Percentiles rank a stretch among this genome's conserved stretches.
These are phyloP conservation scores for Euphorbia pulcherrima DNA, from an alignment of 345 rosid species.

Conservation along the genomic window DNA sequence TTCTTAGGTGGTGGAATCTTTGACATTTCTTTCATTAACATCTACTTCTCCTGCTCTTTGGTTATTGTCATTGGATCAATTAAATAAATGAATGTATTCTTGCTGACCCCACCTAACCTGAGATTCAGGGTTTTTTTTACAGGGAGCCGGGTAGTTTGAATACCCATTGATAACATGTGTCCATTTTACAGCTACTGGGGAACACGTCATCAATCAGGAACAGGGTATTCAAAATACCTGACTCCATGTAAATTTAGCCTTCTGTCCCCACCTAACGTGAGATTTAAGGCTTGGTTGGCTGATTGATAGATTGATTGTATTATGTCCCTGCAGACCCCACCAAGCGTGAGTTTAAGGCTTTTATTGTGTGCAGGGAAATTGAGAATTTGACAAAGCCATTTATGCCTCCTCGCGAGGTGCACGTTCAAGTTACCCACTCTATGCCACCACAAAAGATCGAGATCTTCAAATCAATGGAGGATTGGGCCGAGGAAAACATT, in stretches of 20 bases:
- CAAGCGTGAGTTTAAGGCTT: too few relatives aligned
- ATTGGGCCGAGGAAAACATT: slow-evolving; percentile 76
- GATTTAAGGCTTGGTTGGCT: neutral
- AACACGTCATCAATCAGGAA: too few relatives aligned
- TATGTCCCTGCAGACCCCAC: slow-evolving; percentile 2
- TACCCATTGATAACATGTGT: too few relatives aligned
- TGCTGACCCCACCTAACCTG: too few relatives aligned
- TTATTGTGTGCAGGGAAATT: slow-evolving; percentile 55
- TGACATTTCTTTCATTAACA: slow-evolving; percentile 10
- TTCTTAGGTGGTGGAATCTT: slow-evolving; percentile 12
- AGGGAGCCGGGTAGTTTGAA: too few relatives aligned
- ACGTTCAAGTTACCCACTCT: slow-evolving; percentile 83
- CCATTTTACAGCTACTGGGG: too few relatives aligned
- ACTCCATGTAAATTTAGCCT: too few relatives aligned
- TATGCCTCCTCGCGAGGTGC: slow-evolving; percentile 71
- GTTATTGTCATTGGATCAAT: neutral
- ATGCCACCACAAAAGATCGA: slow-evolving; percentile 91
- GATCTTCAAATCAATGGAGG: slow-evolving; percentile 78
- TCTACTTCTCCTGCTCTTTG: neutral
- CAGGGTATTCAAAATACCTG: too few relatives aligned
- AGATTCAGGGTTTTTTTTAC: too few relatives aligned
- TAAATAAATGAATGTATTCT: too few relatives aligned
- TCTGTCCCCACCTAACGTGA: too few relatives aligned
- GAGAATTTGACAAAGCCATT: slow-evolving; percentile 69
- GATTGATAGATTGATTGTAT: neutral